Base-by-base conservation (phyloP, 2,329 filamentous ascomycete species). In the Exophiala spinifera region DNA sequence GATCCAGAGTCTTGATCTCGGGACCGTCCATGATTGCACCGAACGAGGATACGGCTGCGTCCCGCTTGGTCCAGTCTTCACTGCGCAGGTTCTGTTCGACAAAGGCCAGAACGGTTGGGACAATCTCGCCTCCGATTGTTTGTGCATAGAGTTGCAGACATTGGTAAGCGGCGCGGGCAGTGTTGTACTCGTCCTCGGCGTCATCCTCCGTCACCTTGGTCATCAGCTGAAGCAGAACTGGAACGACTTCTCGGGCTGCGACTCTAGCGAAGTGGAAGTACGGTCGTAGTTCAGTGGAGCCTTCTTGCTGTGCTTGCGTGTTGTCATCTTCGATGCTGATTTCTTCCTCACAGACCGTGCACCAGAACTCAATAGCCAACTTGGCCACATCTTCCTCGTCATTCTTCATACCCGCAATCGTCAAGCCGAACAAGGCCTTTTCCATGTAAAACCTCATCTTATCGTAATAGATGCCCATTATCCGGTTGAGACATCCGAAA, bases 391-490 rank as follows among this genome's bases (percentile, higher is more conserved):
- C 94, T 73, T 99, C 94, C 65, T 99, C 94, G 6, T 91, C 87
- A 66, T 85, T 95, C 83, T 96, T 96, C 94, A 99, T 99, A 64
- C 94, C 94, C 70, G 96, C 86, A 61, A 99, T 96, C 36, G 94
- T 99, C 37, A 99, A 81, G 55, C 94, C 94, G 66, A 99, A 99
- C 40, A 99, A 82, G 33, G 94, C 94, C 83, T 97, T 97, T 80
- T 99, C 94, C 94, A 99, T 99, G 79, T 99, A 99, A 76, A 96
- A 99, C 67, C 91, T 87, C 94, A 99, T 99, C 78, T 96, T 95
- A 68, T 99, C 94, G 73, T 99, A 99, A 80, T 99, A 99, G 61
- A 96, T 83, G 57, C 83, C 89, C 94, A 99, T 99, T 73, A 99
- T 97, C 67, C 94, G 86, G 82, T 99, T 99, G 64, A 99, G 78